Evolutionary conservation across 306 rosid genomes (phyloP).

Genomic region (Vigna unguiculata): DNA sequence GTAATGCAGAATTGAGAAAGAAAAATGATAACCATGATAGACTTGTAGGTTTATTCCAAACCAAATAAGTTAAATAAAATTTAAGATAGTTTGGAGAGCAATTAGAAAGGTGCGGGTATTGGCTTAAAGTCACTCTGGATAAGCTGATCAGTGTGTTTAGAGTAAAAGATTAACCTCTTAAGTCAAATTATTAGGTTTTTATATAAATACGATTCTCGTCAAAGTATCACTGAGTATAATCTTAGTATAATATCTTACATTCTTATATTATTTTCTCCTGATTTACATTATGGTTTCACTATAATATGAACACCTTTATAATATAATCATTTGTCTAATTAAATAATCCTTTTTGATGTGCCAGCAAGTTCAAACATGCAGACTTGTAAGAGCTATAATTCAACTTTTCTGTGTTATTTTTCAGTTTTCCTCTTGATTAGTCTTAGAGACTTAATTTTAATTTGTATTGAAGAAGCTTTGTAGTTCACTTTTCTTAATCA

Average conservation of each 20-base stretch:
- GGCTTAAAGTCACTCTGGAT: background rate
- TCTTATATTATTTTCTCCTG: background rate
- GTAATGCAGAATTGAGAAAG: background rate
- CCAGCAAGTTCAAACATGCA: slow-evolving; percentile 2
- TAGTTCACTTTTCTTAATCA: slow-evolving; percentile 3
- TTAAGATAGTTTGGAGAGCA: background rate
- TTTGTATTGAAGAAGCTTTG: slow-evolving; percentile 15
- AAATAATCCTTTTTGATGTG: slow-evolving; percentile 16
- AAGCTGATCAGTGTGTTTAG: background rate
- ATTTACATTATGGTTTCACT: background rate
- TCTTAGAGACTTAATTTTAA: background rate
- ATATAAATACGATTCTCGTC: background rate
- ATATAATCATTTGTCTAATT: slow-evolving; percentile 33
- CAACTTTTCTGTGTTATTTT: slow-evolving; percentile 9
- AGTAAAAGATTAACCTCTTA: background rate
- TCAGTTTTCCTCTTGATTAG: slow-evolving; percentile 22
- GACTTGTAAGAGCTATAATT: slow-evolving; percentile 21
- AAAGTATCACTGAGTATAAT: background rate
- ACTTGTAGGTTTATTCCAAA: background rate
- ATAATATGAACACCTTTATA: background rate
- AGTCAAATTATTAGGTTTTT: background rate
- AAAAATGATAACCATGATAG: background rate
- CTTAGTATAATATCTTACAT: background rate
- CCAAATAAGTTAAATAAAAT: too few species aligned
- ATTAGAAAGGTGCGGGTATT: background rate